phyloP scores from a whole-genome alignment of 129 eudicot species.

The Sambucus nigra region DNA sequence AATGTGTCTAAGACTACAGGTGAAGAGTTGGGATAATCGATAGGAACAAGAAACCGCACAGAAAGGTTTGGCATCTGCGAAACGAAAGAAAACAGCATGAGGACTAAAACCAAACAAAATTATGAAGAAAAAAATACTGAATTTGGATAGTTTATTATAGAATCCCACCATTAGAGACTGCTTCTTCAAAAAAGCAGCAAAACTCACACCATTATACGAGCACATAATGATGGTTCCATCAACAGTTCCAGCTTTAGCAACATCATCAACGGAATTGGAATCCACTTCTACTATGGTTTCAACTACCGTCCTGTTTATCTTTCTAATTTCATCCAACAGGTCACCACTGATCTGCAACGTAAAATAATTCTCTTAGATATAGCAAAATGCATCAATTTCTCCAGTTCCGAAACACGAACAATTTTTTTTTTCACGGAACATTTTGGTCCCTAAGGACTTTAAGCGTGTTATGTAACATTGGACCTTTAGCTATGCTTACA shows the following conservation, averaged over 20 bases:
- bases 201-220: conserved; percentile 9
- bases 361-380: no score
- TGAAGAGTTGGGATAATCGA: conserved; percentile 6
- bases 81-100: no score
- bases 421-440: no score
- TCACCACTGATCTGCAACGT: conserved; percentile 2
- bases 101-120: no score
- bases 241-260: not conserved
- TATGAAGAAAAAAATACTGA: no score
- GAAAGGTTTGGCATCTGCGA: not conserved
- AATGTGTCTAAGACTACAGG: conserved; percentile 8
- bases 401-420: no score
- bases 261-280: not conserved
- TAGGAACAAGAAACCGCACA: conserved; percentile 7
- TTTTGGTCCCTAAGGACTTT: no score
- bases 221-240: conserved; percentile 12
- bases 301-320: conserved; percentile 13
- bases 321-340: conserved; percentile 16
- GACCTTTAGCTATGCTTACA: no score
- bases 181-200: not conserved
- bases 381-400: no score
- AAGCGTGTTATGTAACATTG: no score
- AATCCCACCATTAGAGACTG: no score
- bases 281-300: conserved; percentile 15
- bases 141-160: no score